Base-by-base conservation (phyloP, 2,329 filamentous ascomycete species). In the Chaetomiaceae sp. region DNA sequence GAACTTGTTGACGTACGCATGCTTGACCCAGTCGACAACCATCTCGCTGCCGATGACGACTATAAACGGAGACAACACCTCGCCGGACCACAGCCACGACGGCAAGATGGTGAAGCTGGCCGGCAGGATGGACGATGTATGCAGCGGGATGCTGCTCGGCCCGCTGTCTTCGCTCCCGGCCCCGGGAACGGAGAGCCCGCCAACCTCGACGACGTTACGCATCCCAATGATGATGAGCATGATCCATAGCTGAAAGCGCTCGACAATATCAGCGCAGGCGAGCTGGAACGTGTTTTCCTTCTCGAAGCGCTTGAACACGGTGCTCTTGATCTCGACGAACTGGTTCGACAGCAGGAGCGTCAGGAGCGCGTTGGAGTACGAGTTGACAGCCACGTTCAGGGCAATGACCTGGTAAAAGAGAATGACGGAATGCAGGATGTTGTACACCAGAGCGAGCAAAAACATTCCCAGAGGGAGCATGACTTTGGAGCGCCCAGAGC, bases 351-450 rank as follows among this genome's bases (percentile, higher is more conserved):
- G 82, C 2, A 99, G 76, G 1, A 99, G 79, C 0, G 93, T 96
- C 30, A 99, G 76, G 4, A 99, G 75, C 0, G 93, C 92, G 64
- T 99, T 99, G 0, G 91, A 96, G 68, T 99, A 99, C 0, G 92
- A 96, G 68, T 99, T 99, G 61, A 99, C 92, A 0, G 93, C 93
- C 3, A 99, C 95, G 57, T 99, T 99, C 48, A 99, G 79, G 0
- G 93, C 95, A 61, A 99, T 95, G 59, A 97, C 92, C 64, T 99
- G 93, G 67, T 96, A 97, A 69, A 99, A 97, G 0, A 99, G 75
- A 0, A 89, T 85, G 0, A 90, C 84, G 0, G 92, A 85, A 67
- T 99, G 93, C 4, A 87, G 74, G 39, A 95, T 86, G 51, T 92
- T 96, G 71, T 99, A 99, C 0, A 79, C 76, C 20, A 99, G 75